Base-by-base conservation (phyloP, 192 early-diverging fungal genomes). In the Coemansia sp. region DNA sequence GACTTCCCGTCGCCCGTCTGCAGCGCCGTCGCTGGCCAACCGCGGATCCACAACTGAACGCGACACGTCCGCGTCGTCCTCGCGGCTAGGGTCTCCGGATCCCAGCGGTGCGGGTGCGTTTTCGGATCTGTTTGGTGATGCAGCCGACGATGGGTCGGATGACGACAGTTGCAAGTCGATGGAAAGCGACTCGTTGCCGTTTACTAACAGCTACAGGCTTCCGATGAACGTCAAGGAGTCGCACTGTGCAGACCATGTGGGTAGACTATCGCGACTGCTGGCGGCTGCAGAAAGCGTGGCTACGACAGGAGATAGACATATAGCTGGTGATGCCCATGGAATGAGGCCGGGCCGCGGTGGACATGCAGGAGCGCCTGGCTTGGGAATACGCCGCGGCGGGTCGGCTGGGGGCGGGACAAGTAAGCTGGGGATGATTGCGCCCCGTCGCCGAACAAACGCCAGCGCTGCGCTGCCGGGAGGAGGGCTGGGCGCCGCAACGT, bases 161-260 rank as follows among this genome's bases (percentile, higher is more conserved):
- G 36, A 65, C 14, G 21, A 20, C 12, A 45, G 36, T 8, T 42
- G n/a, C 44, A 46, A 23, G 44, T 28, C 44, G 4, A 19, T 42
- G 20, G 23, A 20, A 11, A 50, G 19, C 14, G 48, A 15, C n/a
- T 35, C 15, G n/a, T 14, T n/a, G 30, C 11, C 39, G 3, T n/a
- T 36, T 14, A 19, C 26, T 7, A 58, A 50, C 36, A 38, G 4
- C 16, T 65, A 55, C 18, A 35, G 41, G 5, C 40, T 67, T 11
- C 30, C 30, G 26, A 57, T 75, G 61, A 47, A 55, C 8, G 57
- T 66, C 7, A 51, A 38, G 40, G 26, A 16, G 5, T 48, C 53
- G 18, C 61, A 64, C 16, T 43, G 36, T 12, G 61, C 60, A 3
- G 65, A 75, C 61, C 72, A 75, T 38, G 57, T 39, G 47, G 65